Evolutionary conservation across 495 filamentous ascomycete species (phyloP), one percentile per base, ranked within the genome.

Genomic region (Penicillium daleae): DNA sequence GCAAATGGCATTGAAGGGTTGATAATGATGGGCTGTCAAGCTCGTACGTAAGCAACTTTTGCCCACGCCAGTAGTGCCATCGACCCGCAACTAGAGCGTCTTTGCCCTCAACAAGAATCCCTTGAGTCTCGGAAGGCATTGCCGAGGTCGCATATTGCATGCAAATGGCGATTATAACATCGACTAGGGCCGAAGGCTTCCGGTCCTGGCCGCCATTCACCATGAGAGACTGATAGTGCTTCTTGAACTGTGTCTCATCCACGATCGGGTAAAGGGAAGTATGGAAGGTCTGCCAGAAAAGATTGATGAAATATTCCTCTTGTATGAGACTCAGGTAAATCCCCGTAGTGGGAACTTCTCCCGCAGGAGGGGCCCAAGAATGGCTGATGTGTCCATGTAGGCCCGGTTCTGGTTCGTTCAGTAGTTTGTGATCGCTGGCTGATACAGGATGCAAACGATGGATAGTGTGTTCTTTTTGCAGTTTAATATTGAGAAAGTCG

Each of bases 101-200:
- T 12, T 72, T 73, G 29, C 39, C 49, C 57, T 64, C 67, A 22
- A 67, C 49, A 21, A 60, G 50, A 21, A 26, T 32, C 0, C 44
- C 54, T 12, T 60, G 55, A 6, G 26, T 48, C 13, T 66, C 63
- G 17, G 26, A 29, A 22, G 26, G n/a, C 15, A 31, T 32, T 12
- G 31, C 19, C 0, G 66, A 59, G 31, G 76, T 74, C 19, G 76
- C 78, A 56, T 82, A 80, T 66, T 86, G 83, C 76, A 86, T 83
- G 56, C 78, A 83, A 17, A 85, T 50, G 9, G 84, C 84, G 22
- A 87, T 67, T 35, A 85, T 66, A 19, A 85, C 83, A 59, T 87
- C 84, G 12, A 82, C 82, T 1, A 86, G 74, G 6, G 83, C 77
- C 7, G 81, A 86, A 10, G 81, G 74, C 61, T 74, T 78, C 3